These are phyloP conservation scores for Thalassiosira profunda DNA, from an alignment of 108 stramenopile genomes.

Conservation along the genomic window DNA sequence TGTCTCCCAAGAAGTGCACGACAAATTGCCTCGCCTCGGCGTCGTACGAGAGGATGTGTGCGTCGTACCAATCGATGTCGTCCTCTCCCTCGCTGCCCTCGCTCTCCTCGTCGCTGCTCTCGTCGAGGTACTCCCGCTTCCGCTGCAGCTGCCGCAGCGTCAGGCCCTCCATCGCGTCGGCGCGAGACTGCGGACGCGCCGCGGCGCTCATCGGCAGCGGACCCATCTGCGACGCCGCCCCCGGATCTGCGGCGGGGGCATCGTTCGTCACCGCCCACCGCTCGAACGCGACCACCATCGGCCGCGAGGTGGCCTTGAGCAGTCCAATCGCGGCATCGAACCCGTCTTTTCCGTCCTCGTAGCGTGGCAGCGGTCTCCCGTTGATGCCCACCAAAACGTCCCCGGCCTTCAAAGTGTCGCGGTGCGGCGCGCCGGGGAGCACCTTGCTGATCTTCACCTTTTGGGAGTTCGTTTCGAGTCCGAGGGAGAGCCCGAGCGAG, in stretches of 20 bases:
- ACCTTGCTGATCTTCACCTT: neutral
- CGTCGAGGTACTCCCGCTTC: neutral
- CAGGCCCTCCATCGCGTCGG: constrained; percentile 13
- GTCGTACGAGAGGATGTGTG: constrained; percentile 45
- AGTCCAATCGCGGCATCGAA: constrained; percentile 16
- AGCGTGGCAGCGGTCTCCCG: constrained; percentile 21
- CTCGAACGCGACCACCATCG: constrained; percentile 42
- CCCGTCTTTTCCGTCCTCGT: constrained; percentile 2
- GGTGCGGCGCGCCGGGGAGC: constrained; percentile 8
- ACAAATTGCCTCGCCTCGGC: constrained; percentile 10
- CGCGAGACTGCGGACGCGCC: neutral
- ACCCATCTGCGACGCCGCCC: neutral
- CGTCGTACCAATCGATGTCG: constrained; percentile 88
- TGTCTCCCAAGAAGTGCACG: constrained; percentile 69
- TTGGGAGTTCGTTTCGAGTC: constrained; percentile 1
- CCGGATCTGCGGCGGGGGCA: neutral
- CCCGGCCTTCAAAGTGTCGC: constrained; percentile 5
- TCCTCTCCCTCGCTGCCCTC: constrained; percentile 44
- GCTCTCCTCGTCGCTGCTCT: constrained; percentile 20
- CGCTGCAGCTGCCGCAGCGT: constrained; percentile 5
- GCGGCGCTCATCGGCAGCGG: neutral
- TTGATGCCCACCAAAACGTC: constrained; percentile 45
- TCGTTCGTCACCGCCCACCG: neutral
- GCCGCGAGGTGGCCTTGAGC: constrained; percentile 21
- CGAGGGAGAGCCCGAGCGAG: constrained; percentile 25